Percentiles rank a stretch among this genome's conserved stretches.
phyloP scores from a whole-genome alignment of 106 monocot genomes.

The Dioscorea alata region DNA sequence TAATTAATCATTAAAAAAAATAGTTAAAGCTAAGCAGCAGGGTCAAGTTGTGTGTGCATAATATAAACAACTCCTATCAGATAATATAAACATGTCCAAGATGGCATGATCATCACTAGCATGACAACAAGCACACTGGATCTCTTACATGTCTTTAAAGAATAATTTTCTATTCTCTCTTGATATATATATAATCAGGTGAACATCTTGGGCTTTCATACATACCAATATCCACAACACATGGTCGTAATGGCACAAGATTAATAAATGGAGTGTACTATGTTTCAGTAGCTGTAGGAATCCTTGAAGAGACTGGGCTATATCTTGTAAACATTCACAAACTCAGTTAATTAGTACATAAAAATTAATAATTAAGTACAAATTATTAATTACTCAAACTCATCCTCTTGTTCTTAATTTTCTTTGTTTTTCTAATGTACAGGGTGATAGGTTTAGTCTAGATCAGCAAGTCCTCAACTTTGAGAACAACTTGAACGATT shows the following conservation, averaged over 20 bases:
- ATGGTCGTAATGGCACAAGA: slow-evolving; percentile 30
- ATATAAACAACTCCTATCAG: no score
- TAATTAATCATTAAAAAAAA: no score
- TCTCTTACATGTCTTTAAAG: no score
- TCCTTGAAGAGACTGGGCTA: slow-evolving; percentile 54
- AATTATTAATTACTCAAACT: background rate
- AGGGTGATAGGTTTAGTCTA: slow-evolving; percentile 68
- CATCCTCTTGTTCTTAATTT: background rate
- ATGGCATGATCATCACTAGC: no score
- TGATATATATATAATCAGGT: slow-evolving; percentile 43
- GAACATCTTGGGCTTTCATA: slow-evolving; percentile 58
- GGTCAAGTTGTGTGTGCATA: no score
- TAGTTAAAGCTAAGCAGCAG: no score
- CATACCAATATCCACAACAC: slow-evolving; percentile 47
- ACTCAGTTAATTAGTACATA: no score
- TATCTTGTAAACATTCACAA: slow-evolving; percentile 25
- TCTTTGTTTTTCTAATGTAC: background rate
- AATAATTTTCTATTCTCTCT: no score
- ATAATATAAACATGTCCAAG: no score
- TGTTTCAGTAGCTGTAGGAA: slow-evolving; percentile 68
- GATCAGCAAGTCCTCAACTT: slow-evolving; percentile 81
- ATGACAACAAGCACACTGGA: no score
- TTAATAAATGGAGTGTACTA: slow-evolving; percentile 69
- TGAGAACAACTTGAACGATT: slow-evolving; percentile 47
- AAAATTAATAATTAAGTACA: background rate